Percentiles rank a stretch among this genome's conserved stretches.
Evolutionary conservation across 345 rosid species (phyloP).

Genomic region (Rhizophora mangle): DNA sequence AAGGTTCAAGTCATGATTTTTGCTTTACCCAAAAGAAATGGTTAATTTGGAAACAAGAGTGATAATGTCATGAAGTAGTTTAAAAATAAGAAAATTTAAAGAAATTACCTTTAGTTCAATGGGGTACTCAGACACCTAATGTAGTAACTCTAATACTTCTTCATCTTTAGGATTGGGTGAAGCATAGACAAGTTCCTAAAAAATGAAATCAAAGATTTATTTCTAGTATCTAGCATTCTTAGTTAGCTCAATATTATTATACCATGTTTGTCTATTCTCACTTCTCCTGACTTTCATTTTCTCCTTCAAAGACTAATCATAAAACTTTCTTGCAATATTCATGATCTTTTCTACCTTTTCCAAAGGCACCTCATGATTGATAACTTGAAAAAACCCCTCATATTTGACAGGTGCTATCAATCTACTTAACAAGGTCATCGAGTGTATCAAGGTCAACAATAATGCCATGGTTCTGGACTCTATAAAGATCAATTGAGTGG

Average conservation of each 20-base stretch:
- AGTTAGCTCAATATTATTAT: background rate
- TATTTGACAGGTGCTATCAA: background rate
- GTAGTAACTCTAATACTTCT: background rate
- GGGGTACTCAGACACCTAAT: too few relatives aligned
- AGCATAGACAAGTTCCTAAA: background rate
- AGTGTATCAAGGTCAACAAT: background rate
- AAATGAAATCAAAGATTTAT: background rate
- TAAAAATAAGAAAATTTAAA: too few relatives aligned
- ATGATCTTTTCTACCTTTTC: background rate
- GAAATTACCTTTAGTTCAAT: too few relatives aligned
- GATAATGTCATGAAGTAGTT: too few relatives aligned
- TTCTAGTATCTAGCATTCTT: background rate
- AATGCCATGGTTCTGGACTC: background rate
- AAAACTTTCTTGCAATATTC: background rate
- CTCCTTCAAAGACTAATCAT: background rate
- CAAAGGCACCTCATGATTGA: background rate
- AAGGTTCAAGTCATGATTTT: too few relatives aligned
- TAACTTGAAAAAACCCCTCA: background rate
- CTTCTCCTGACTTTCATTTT: background rate
- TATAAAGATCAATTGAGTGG: slow-evolving; percentile 22
- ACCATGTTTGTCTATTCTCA: background rate
- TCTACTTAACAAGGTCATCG: background rate
- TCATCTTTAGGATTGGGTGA: background rate
- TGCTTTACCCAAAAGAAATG: too few relatives aligned
- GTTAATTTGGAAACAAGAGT: too few relatives aligned